Percentiles rank a stretch among this genome's conserved stretches.
Evolutionary conservation across 108 stramenopile species (phyloP).

Genomic region (Schizochytrium sp.): DNA sequence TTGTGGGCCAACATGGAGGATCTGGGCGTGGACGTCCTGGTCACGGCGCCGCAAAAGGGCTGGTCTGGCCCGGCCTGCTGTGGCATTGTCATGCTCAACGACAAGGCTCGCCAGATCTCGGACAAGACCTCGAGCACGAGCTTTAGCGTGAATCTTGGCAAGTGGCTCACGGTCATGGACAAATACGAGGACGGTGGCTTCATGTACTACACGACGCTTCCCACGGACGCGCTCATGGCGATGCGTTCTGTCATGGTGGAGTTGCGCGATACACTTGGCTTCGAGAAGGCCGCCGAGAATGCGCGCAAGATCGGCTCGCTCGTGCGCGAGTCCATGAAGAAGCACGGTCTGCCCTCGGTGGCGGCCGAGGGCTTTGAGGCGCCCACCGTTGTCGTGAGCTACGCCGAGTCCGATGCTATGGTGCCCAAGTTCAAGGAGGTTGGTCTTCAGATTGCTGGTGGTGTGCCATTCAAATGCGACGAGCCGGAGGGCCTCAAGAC

Average conservation of each 20-base stretch:
- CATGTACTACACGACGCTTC: constrained; percentile 86
- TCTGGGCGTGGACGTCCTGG: constrained; percentile 72
- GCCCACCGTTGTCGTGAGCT: constrained; percentile 78
- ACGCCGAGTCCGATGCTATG: constrained; percentile 74
- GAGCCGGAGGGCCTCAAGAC: constrained; percentile 76
- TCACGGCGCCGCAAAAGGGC: constrained; percentile 85
- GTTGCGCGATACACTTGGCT: constrained; percentile 61
- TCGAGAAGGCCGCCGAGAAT: constrained; percentile 64
- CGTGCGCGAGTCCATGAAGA: constrained; percentile 60
- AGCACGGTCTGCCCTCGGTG: constrained; percentile 62
- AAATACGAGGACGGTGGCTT: constrained; percentile 17
- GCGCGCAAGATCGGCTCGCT: constrained; percentile 60
- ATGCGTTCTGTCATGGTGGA: constrained; percentile 80
- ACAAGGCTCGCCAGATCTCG: constrained; percentile 56
- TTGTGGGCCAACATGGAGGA: constrained; percentile 86
- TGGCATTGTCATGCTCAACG: constrained; percentile 70
- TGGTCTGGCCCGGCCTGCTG: constrained; percentile 83
- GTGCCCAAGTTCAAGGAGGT: constrained; percentile 70
- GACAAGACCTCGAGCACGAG: constrained; percentile 58
- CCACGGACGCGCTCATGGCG: constrained; percentile 73
- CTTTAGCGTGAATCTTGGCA: constrained; percentile 64
- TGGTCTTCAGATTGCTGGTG: constrained; percentile 84
- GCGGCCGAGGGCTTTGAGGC: constrained; percentile 76
- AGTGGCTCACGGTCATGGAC: constrained; percentile 23
- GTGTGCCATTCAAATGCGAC: constrained; percentile 81